phyloP scores from a whole-genome alignment of 2,329 filamentous ascomycete species.

The Epichloe festucae region DNA sequence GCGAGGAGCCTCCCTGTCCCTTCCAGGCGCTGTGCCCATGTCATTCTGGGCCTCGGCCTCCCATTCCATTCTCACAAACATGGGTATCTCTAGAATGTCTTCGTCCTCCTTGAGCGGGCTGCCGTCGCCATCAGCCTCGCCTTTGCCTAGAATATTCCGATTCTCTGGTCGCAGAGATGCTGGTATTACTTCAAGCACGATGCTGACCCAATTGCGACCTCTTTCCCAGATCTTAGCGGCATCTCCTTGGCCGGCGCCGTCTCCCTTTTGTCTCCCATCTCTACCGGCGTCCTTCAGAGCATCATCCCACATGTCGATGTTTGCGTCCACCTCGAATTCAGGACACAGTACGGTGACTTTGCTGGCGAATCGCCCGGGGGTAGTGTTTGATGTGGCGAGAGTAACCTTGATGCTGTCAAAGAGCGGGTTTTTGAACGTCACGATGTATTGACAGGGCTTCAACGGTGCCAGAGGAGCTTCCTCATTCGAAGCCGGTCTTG shows the following conservation, averaged over 20 bases:
- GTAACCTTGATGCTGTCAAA: constrained; percentile 84
- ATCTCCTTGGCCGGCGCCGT: constrained; percentile 46
- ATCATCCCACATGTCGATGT: constrained; percentile 80
- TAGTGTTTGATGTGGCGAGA: constrained; percentile 69
- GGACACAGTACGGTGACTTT: constrained; percentile 88
- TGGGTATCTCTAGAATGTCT: constrained; percentile 71
- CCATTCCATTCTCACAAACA: constrained; percentile 89
- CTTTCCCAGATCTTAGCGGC: constrained; percentile 94
- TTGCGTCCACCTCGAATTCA: constrained; percentile 86
- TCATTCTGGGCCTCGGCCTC: constrained; percentile 58
- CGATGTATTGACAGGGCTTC: constrained; percentile 60
- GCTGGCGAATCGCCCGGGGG: constrained; percentile 62
- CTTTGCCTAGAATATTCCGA: constrained; percentile 14
- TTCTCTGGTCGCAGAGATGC: constrained; percentile 34
- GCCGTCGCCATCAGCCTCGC: constrained; percentile 28
- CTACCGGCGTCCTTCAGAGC: constrained; percentile 49
- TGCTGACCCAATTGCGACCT: constrained; percentile 87
- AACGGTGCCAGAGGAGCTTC: constrained; percentile 38
- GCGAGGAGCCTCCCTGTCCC: constrained; percentile 48
- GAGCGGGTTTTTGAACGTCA: constrained; percentile 87
- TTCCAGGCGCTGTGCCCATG: constrained; percentile 39
- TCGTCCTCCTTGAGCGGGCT: constrained; percentile 44
- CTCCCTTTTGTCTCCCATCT: constrained; percentile 26
- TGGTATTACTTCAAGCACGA: constrained; percentile 81
- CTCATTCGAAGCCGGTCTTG: constrained; percentile 17